Conservation (phyloP, 2,329 filamentous ascomycete genomes). For the Colletotrichum sp. region DNA sequence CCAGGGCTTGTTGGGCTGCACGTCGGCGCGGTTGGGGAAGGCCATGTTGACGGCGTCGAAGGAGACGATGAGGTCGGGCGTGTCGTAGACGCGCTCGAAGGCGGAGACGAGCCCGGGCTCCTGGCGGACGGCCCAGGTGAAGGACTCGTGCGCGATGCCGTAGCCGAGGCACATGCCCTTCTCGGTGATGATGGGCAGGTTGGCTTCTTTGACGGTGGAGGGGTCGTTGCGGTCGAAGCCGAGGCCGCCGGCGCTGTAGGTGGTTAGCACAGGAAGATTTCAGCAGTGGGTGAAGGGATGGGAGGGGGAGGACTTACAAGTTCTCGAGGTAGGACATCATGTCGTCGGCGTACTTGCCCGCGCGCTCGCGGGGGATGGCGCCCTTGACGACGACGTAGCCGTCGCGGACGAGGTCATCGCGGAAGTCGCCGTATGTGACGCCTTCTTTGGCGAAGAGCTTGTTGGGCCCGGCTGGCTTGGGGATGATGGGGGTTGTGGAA, state of each 20-base stretch:
- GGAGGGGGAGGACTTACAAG: neutral
- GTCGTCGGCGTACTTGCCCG: neutral
- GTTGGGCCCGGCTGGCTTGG: neutral
- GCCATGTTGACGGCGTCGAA: constrained; percentile 10
- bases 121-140: constrained; percentile 1
- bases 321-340: neutral
- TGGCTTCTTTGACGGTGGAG: constrained; percentile 38
- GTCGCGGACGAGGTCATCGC: neutral
- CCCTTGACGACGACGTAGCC: neutral
- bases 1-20: constrained; percentile 1
- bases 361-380: neutral
- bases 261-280: neutral
- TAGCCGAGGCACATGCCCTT: constrained; percentile 11
- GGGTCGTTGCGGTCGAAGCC: constrained; percentile 37
- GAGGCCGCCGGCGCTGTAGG: neutral
- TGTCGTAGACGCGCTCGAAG: constrained; percentile 8
- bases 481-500: neutral
- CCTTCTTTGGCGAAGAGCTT: neutral
- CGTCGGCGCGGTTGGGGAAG: constrained; percentile 1
- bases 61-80: neutral
- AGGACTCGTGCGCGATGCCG: constrained; percentile 3
- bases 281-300: no score
- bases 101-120: neutral
- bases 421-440: neutral
- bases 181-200: constrained; percentile 9